Conservation (phyloP, 2,329 filamentous ascomycete genomes). For the Hawksworthiomyces lignivorus region DNA sequence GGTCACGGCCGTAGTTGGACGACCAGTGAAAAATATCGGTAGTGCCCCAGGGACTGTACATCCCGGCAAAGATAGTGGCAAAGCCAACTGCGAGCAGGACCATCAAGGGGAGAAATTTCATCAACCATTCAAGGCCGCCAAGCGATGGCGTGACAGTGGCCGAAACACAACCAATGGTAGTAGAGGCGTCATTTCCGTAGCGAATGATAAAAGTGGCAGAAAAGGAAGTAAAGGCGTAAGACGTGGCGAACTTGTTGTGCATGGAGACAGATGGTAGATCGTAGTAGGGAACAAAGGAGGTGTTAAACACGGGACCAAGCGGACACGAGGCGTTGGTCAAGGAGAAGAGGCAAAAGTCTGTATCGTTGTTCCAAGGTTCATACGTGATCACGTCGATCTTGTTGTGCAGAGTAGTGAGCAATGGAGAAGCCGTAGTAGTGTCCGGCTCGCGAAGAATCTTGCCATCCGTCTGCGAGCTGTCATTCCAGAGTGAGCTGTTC, state of each 20-base stretch:
- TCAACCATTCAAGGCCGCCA: conserved; percentile 58
- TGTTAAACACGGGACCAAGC: conserved; percentile 62
- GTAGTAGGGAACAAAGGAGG: conserved; percentile 23
- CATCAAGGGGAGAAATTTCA: conserved; percentile 69
- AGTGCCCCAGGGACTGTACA: conserved; percentile 91
- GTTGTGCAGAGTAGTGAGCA: conserved; percentile 65
- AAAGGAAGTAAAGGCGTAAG: conserved; percentile 80
- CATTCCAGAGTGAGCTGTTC: conserved; percentile 52
- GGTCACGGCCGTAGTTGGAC: conserved; percentile 94
- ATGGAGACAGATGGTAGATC: conserved; percentile 66
- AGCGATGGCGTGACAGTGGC: conserved; percentile 79
- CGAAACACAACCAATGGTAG: conserved; percentile 70
- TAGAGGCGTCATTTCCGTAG: conserved; percentile 59
- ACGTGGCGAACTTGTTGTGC: conserved; percentile 66
- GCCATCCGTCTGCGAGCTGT: conserved; percentile 54
- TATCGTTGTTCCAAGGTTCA: conserved; percentile 50
- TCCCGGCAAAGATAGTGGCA: conserved; percentile 75
- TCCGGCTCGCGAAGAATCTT: conserved; percentile 67
- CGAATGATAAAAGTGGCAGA: conserved; percentile 64
- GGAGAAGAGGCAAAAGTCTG: conserved; percentile 59
- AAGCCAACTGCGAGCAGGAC: conserved; percentile 73
- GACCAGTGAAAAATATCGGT: conserved; percentile 89
- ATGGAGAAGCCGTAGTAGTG: conserved; percentile 36
- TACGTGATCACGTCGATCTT: conserved; percentile 72
- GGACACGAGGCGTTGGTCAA: conserved; percentile 62